Conservation (phyloP, 2,329 filamentous ascomycete genomes). For the Cytospora leucostoma region DNA sequence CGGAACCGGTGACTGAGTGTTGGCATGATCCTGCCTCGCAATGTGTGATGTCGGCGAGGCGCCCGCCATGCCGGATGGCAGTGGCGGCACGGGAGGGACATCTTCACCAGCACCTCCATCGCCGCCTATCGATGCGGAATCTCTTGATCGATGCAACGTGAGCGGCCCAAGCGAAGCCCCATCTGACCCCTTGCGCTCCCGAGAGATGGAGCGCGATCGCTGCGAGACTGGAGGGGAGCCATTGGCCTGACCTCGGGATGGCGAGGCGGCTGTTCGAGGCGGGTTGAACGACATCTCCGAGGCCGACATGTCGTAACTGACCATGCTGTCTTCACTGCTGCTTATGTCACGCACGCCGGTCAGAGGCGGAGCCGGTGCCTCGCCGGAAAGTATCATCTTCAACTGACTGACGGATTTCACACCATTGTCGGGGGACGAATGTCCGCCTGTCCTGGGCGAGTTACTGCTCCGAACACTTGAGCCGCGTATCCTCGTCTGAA, state of each 20-base stretch:
- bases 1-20: conserved; percentile 7
- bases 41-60: conserved; percentile 23
- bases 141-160: conserved; percentile 45
- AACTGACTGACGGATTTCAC: conserved; percentile 66
- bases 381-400: conserved; percentile 61
- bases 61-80: conserved; percentile 43
- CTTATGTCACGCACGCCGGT: conserved; percentile 48
- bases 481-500: conserved; percentile 50
- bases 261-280: conserved; percentile 36
- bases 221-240: conserved; percentile 31
- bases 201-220: conserved; percentile 35
- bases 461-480: conserved; percentile 54
- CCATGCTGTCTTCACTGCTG: conserved; percentile 66
- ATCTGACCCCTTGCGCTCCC: conserved; percentile 36
- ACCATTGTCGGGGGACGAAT: conserved; percentile 28
- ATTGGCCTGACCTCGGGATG: conserved; percentile 35
- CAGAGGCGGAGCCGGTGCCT: conserved; percentile 41
- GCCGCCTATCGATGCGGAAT: conserved; percentile 34
- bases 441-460: conserved; percentile 48
- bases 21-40: conserved; percentile 26
- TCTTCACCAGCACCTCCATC: conserved; percentile 39
- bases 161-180: conserved; percentile 40
- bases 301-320: conserved; percentile 68
- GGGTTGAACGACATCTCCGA: conserved; percentile 67
- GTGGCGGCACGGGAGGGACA: conserved; percentile 59